These are phyloP conservation scores for Pyricularia pennisetigena DNA, from an alignment of 2,329 filamentous ascomycete genomes.

Conservation along the genomic window DNA sequence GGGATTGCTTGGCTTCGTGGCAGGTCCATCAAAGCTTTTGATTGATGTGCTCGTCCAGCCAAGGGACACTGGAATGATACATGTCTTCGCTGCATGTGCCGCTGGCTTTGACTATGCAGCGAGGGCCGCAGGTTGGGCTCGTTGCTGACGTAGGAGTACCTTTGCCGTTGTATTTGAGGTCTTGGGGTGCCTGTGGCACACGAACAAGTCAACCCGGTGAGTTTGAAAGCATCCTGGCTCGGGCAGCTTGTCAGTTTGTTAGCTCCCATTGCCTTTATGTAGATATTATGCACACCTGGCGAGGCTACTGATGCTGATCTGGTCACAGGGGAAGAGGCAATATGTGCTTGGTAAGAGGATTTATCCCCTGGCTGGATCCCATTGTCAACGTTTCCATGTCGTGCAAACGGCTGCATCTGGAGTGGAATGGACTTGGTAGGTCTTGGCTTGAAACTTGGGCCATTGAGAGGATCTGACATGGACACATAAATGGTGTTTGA, in stretches of 20 bases:
- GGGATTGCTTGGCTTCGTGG: background rate
- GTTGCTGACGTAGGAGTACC: background rate
- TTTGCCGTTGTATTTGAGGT: background rate
- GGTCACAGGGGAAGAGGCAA: background rate
- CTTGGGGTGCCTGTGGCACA: constrained; percentile 9
- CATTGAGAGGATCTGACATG: constrained; percentile 36
- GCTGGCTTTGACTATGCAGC: background rate
- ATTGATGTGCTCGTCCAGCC: background rate
- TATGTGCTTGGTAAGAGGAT: background rate
- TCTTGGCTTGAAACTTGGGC: constrained; percentile 34
- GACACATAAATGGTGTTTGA: constrained; percentile 36
- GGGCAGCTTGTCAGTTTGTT: background rate
- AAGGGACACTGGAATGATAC: background rate
- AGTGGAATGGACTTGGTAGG: constrained; percentile 40
- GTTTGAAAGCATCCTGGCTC: background rate
- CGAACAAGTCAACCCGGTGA: background rate
- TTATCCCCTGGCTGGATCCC: background rate
- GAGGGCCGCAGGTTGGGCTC: background rate
- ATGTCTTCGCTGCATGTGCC: background rate
- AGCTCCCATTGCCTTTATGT: background rate
- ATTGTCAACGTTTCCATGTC: background rate
- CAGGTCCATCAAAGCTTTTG: background rate
- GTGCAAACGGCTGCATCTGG: constrained; percentile 28
- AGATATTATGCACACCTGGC: background rate
- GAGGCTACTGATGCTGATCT: background rate